phyloP scores from a whole-genome alignment of 2,329 filamentous ascomycete species.

The Sarocladium strictum region DNA sequence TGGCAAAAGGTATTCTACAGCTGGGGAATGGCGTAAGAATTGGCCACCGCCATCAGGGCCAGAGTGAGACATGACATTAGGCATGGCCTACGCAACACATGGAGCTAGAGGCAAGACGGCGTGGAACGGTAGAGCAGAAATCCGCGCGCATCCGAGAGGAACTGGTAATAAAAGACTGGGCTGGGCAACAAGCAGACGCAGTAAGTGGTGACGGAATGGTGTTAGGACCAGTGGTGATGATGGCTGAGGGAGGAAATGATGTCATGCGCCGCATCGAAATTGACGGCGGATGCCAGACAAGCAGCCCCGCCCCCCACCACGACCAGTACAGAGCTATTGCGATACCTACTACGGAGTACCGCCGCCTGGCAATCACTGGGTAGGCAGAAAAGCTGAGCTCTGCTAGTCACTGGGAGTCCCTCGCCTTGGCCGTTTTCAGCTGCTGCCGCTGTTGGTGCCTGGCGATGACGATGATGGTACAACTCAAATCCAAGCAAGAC shows the following conservation, averaged over 20 bases:
- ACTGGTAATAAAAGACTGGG: neutral
- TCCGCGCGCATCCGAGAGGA: constrained; percentile 6
- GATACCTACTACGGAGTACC: too few species aligned
- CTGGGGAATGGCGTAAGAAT: neutral
- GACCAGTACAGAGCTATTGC: too few species aligned
- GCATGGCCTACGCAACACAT: constrained; percentile 1
- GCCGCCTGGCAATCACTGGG: too few species aligned
- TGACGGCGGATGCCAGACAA: too few species aligned
- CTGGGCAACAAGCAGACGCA: neutral
- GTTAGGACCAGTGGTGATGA: neutral
- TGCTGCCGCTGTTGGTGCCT: neutral
- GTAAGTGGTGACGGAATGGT: constrained; percentile 4
- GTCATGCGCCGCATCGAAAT: neutral
- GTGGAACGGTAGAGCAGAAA: neutral
- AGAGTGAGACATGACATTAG: neutral
- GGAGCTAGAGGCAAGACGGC: neutral
- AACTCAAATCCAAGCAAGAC: neutral
- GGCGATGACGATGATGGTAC: constrained; percentile 4
- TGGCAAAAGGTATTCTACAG: neutral
- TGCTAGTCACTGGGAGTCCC: too few species aligned
- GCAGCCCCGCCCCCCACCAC: too few species aligned
- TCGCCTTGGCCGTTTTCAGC: neutral
- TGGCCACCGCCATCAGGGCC: neutral
- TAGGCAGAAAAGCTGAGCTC: too few species aligned
- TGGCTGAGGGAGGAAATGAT: too few species aligned